phyloP scores from a whole-genome alignment of 169 alveolate genomes.

The Cyclospora cayetanensis region DNA sequence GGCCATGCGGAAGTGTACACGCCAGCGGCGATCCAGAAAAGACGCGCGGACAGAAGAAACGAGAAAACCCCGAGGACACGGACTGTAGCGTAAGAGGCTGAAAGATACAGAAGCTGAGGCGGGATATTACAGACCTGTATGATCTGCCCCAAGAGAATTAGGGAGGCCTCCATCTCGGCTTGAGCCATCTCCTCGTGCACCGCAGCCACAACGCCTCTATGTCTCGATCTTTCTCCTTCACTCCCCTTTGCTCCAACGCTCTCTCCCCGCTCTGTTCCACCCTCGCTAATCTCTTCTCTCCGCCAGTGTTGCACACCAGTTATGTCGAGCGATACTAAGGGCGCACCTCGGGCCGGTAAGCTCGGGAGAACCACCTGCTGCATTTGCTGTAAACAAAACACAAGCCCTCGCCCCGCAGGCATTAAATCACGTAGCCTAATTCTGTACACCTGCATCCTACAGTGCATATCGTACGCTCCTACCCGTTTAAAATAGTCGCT shows the following conservation, averaged over 20 bases:
- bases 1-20: not conserved
- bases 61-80: not conserved
- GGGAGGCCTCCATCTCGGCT: slow-evolving; percentile 16
- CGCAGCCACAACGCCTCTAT: not conserved
- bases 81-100: not conserved
- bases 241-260: not conserved
- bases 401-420: slow-evolving; percentile 17
- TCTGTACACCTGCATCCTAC: slow-evolving; percentile 3
- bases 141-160: not conserved
- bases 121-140: not conserved
- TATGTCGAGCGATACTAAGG: not conserved
- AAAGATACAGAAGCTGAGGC: not conserved
- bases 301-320: slow-evolving; percentile 22
- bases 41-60: no score
- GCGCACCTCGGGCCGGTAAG: not conserved
- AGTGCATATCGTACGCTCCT: no score
- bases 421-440: no score
- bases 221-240: not conserved
- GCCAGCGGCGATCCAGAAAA: not conserved
- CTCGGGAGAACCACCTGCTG: not conserved
- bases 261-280: not conserved
- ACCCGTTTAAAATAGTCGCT: not conserved
- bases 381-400: not conserved
- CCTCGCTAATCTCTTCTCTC: not conserved
- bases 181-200: not conserved